phyloP scores from a whole-genome alignment of 441 rosid genomes.

The Gossypium davidsonii region DNA sequence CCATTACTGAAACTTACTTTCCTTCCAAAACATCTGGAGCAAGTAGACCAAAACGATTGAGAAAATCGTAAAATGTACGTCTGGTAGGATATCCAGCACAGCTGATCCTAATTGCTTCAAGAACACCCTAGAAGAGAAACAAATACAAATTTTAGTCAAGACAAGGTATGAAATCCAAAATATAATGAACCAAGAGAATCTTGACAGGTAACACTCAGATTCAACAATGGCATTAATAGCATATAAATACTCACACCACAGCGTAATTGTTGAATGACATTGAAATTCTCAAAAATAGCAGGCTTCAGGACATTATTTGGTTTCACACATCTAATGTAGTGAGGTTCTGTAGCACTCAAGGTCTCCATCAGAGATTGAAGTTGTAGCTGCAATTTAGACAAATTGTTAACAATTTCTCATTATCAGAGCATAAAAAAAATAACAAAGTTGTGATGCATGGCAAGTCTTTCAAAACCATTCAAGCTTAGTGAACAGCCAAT shows the following conservation, averaged over 20 bases:
- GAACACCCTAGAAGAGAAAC: constrained; percentile 65
- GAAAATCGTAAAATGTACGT: constrained; percentile 94
- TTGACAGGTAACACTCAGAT: not conserved
- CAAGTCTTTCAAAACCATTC: constrained; percentile 4
- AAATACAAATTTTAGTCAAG: not conserved
- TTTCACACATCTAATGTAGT: constrained; percentile 99
- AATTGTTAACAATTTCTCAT: not conserved
- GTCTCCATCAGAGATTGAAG: constrained; percentile 99
- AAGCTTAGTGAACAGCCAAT: not conserved
- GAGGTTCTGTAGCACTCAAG: constrained; percentile 92
- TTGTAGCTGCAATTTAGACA: constrained; percentile 65
- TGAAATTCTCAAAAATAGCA: constrained; percentile 85
- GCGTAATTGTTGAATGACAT: constrained; percentile 93
- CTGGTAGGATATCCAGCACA: constrained; percentile 99
- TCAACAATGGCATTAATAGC: constrained; percentile 8
- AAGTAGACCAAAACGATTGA: constrained; percentile 96
- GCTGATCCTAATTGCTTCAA: constrained; percentile 99
- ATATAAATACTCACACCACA: constrained; percentile 86
- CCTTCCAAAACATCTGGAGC: constrained; percentile 96
- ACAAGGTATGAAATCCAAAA: not conserved
- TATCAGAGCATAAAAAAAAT: constrained; percentile 1
- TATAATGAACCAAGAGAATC: not conserved
- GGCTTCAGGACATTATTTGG: constrained; percentile 98
- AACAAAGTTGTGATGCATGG: not conserved
- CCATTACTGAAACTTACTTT: constrained; percentile 54